A percentile compares a stretch with the other conserved stretches of the same genome.
phyloP scores from a whole-genome alignment of 768 basidiomycete genomes.

The Cubamyces sp. region DNA sequence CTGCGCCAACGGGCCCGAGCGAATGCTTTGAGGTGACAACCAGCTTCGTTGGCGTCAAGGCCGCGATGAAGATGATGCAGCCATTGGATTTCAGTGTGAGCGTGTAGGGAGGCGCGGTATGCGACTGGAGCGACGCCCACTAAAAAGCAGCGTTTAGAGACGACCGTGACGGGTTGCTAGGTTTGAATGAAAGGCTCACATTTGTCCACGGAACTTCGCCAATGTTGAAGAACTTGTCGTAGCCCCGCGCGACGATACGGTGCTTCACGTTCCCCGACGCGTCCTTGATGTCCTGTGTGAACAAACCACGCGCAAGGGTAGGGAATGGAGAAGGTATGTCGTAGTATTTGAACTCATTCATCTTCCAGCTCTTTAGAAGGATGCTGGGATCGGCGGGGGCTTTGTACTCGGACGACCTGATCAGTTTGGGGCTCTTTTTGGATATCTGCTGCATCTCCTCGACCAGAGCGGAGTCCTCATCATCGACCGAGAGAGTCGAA shows the following conservation, averaged over 20 bases:
- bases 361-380: constrained; percentile 86
- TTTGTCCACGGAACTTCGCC: constrained; percentile 95
- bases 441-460: constrained; percentile 55
- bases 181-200: constrained; percentile 59
- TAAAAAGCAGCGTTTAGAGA: constrained; percentile 35
- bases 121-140: constrained; percentile 75
- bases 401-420: constrained; percentile 58
- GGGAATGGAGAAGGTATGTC: constrained; percentile 90
- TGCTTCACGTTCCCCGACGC: constrained; percentile 40
- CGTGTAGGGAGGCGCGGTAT: constrained; percentile 79
- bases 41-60: constrained; percentile 73
- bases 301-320: constrained; percentile 91
- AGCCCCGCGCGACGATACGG: constrained; percentile 85
- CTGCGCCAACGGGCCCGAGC: constrained; percentile 57
- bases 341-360: constrained; percentile 96
- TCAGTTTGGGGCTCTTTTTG: constrained; percentile 62
- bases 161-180: background rate
- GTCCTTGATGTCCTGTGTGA: constrained; percentile 57
- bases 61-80: constrained; percentile 94
- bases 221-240: constrained; percentile 99
- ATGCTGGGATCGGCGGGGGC: constrained; percentile 61
- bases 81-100: constrained; percentile 95
- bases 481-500: constrained; percentile 4
- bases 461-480: constrained; percentile 64
- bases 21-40: constrained; percentile 94